Percentiles rank a stretch among this genome's conserved stretches.
phyloP scores from a whole-genome alignment of 2,329 filamentous ascomycete species.

The Alternaria rosae region DNA sequence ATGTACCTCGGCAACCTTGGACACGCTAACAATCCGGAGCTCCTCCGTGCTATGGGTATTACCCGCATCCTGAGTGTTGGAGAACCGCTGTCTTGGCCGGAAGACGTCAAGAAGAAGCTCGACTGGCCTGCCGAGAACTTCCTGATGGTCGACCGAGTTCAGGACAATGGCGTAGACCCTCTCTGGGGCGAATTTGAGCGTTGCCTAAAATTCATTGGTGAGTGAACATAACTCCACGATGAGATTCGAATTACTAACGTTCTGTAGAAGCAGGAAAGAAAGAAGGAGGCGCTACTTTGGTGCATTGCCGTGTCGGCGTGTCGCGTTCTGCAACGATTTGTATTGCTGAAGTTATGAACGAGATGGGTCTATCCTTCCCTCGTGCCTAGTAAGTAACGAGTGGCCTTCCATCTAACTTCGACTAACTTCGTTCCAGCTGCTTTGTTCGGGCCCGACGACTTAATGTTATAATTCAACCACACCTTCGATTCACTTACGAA shows the following conservation, averaged over 20 bases:
- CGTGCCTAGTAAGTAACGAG: constrained; percentile 73
- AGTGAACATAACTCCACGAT: constrained; percentile 46
- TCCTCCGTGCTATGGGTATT: constrained; percentile 82
- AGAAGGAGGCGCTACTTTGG: constrained; percentile 83
- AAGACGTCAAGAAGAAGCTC: constrained; percentile 64
- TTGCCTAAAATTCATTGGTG: constrained; percentile 92
- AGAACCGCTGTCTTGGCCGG: constrained; percentile 82
- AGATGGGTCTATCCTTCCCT: constrained; percentile 81
- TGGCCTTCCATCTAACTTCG: neutral
- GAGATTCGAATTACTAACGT: constrained; percentile 12
- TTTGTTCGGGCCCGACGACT: constrained; percentile 90
- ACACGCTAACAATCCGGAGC: constrained; percentile 91
- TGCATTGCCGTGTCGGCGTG: constrained; percentile 95
- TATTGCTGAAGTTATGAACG: constrained; percentile 97
- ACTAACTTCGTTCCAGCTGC: constrained; percentile 61
- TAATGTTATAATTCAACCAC: constrained; percentile 98
- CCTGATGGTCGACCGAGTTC: constrained; percentile 82
- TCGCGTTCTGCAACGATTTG: constrained; percentile 96
- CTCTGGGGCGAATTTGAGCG: constrained; percentile 83
- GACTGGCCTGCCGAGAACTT: constrained; percentile 81
- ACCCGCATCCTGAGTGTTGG: constrained; percentile 89
- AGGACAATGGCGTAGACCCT: constrained; percentile 96
- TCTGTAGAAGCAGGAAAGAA: constrained; percentile 76
- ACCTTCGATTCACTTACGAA: constrained; percentile 91
- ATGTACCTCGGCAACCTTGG: constrained; percentile 95